Evolutionary conservation across 2,329 filamentous ascomycete species (phyloP), one percentile per base, ranked within the genome.

Genomic region (Pyricularia sp.): DNA sequence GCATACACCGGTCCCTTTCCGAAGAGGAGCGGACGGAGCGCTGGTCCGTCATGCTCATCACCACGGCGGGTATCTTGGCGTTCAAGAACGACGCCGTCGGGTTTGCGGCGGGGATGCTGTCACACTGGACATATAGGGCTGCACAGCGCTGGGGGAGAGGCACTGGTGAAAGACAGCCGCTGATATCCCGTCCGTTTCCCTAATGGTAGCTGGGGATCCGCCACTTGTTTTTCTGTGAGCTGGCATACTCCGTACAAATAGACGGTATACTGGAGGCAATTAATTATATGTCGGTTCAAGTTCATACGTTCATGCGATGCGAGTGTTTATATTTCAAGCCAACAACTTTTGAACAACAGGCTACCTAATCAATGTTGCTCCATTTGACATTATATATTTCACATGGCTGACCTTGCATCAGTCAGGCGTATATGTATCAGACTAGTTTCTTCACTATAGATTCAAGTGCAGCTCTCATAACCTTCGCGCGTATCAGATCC

Each of bases 71-170:
- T 2, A 82, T 96, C 64, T 75, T 97, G 62, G 91, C 91, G 0
- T 96, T 96, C 71, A 89, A 86, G 74, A 97, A 97, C 72, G 93
- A 96, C 75, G 92, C 88, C 0, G 84, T 96, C 6, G 93, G 93
- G 0, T 96, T 97, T 70, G 66, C 89, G 16, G 90, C 88, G 0
- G 93, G 93, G 0, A 84, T 96, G 80, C 73, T 90, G 3, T 96
- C 91, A 73, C 86, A 93, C 75, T 88, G 83, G 76, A 84, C 85
- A 0, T 89, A 92, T 70, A 74, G 75, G 68, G 35, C 82, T 66
- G 69, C 73, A 1, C 76, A 77, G 64, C 77, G 78, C 73, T 73
- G 74, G 59, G 72, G 75, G 60, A 69, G 70, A 63, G 70, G 68
- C 60, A 65, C 68, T 65, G 62, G 68, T 2, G 77, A 78, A 70